Evolutionary conservation across 192 early-diverging fungal species (phyloP).

Genomic region (Mortierella hygrophila): DNA sequence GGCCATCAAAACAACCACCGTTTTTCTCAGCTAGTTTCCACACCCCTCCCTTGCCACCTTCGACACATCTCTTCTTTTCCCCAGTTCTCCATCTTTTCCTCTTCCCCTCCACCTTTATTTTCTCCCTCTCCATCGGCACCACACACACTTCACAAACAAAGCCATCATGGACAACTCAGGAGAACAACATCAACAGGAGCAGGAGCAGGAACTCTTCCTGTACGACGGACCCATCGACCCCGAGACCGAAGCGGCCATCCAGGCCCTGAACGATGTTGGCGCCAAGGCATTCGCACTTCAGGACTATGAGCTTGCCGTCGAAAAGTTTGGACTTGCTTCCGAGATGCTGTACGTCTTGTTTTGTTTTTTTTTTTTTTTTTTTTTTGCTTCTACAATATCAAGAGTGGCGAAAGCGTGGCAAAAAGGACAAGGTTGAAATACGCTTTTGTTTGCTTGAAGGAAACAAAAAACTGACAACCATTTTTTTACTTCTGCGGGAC

Average conservation of each 20-base stretch:
- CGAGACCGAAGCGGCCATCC: slow-evolving; percentile 36
- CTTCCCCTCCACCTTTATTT: background rate
- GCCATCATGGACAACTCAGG: slow-evolving; percentile 16
- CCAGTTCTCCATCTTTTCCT: background rate
- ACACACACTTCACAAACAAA: background rate
- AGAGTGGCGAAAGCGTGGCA: too few relatives aligned
- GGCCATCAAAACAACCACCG: background rate
- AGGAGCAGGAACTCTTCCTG: slow-evolving; percentile 17
- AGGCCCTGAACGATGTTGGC: slow-evolving; percentile 72
- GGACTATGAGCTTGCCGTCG: slow-evolving; percentile 74
- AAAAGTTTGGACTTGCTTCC: slow-evolving; percentile 77
- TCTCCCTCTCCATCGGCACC: background rate
- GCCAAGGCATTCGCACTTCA: slow-evolving; percentile 73
- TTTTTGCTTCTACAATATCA: background rate
- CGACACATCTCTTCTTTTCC: background rate
- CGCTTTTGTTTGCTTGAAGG: background rate
- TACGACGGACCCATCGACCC: slow-evolving; percentile 55
- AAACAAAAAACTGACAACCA: background rate
- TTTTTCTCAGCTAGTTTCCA: background rate
- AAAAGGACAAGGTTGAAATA: background rate
- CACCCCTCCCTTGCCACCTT: too few relatives aligned
- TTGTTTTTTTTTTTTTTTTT: background rate
- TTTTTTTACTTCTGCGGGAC: background rate
- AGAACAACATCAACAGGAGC: slow-evolving; percentile 11
- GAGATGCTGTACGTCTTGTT: slow-evolving; percentile 66